phyloP scores from a whole-genome alignment of 2,329 filamentous ascomycete species.

The Colletotrichum endophyticum region DNA sequence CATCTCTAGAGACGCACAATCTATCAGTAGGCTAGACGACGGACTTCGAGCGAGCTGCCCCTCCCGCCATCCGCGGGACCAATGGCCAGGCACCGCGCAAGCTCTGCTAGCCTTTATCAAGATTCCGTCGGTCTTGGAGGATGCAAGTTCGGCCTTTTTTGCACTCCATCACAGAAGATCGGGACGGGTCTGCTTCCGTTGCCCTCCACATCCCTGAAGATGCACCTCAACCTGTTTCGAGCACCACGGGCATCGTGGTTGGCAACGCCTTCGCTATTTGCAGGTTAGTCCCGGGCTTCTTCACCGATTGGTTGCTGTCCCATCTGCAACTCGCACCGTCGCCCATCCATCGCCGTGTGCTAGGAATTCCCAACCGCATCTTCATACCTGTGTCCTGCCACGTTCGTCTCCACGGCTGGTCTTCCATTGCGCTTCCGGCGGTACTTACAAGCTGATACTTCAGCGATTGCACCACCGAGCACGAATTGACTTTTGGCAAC shows the following conservation, averaged over 20 bases:
- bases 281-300: background rate
- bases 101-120: background rate
- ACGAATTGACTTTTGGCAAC: background rate
- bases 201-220: conserved; percentile 1
- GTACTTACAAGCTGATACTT: background rate
- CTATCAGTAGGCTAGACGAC: background rate
- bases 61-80: background rate
- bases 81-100: background rate
- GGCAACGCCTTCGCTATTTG: background rate
- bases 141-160: background rate
- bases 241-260: background rate
- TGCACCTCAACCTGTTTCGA: conserved; percentile 6
- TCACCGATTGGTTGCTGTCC: background rate
- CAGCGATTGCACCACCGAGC: background rate
- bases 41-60: background rate
- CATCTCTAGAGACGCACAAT: background rate
- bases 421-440: background rate
- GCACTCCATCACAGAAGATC: background rate
- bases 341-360: background rate
- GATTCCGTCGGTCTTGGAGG: background rate
- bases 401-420: background rate
- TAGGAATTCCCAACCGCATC: background rate
- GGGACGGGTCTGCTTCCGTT: background rate
- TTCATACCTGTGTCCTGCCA: background rate
- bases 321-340: background rate